Conservation (phyloP, 2,329 filamentous ascomycete species). For the Xylaria sp. region DNA sequence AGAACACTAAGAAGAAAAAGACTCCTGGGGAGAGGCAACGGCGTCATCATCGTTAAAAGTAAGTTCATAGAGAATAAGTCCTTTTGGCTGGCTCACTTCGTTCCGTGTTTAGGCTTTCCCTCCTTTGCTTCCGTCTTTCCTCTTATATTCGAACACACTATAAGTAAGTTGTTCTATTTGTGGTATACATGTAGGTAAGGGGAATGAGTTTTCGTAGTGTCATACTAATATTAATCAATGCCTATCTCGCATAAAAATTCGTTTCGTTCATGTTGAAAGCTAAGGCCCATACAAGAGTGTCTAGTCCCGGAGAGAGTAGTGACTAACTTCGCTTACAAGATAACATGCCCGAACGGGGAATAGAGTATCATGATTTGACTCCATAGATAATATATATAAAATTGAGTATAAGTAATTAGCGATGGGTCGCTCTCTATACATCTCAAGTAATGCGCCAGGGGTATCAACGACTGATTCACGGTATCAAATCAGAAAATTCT, state of each 20-base stretch:
- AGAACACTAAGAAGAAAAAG: too few species aligned
- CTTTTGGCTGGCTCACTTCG: neutral
- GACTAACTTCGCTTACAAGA: too few species aligned
- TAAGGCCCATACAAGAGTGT: neutral
- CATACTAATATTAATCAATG: neutral
- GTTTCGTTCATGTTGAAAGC: neutral
- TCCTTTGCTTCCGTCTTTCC: neutral
- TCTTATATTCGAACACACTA: neutral
- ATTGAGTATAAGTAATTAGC: constrained; percentile 16
- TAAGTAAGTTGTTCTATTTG: neutral
- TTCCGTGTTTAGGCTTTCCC: neutral
- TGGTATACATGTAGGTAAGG: neutral
- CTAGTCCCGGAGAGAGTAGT: neutral
- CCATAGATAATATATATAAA: constrained; percentile 10
- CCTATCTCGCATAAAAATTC: neutral
- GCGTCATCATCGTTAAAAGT: constrained; percentile 11
- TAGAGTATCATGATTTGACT: neutral
- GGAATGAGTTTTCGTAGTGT: neutral
- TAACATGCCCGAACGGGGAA: neutral
- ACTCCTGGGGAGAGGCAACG: neutral
- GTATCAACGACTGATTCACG: constrained; percentile 24
- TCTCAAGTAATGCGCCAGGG: constrained; percentile 15
- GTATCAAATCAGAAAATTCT: constrained; percentile 17
- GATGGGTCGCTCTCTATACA: constrained; percentile 19
- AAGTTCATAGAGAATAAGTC: neutral